Evolutionary conservation across 2,329 filamentous ascomycete genomes (phyloP).

Genomic region (Sporothrix variecibatus): DNA sequence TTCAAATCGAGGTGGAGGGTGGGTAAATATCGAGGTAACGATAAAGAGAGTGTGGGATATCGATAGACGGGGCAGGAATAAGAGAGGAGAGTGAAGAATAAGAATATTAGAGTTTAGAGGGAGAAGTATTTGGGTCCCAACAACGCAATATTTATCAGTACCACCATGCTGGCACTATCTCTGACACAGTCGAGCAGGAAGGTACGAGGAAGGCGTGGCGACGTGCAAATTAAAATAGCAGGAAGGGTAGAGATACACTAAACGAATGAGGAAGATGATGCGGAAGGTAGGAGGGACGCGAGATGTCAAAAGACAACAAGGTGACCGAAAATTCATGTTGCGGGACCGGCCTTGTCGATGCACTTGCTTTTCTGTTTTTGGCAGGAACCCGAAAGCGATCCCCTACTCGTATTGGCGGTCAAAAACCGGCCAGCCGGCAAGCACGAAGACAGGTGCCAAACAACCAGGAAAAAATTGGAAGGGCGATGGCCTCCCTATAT

Average conservation of each 20-base stretch:
- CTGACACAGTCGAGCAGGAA: not conserved
- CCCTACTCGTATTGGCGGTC: not conserved
- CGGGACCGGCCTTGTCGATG: not conserved
- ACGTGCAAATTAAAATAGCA: not conserved
- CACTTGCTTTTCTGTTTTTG: not conserved
- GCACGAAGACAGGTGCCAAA: not conserved
- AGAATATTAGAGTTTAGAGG: not conserved
- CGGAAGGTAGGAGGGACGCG: not conserved
- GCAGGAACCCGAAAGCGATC: not conserved
- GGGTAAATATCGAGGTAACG: not conserved
- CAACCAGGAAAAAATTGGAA: not conserved
- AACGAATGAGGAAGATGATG: not conserved
- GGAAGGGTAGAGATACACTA: not conserved
- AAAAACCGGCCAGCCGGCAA: not conserved
- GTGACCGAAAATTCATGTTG: not conserved
- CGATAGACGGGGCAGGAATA: not conserved
- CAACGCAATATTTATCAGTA: not conserved
- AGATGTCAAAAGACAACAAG: not conserved
- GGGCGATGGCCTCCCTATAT: not conserved
- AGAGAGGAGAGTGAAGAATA: not conserved
- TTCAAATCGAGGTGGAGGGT: not conserved
- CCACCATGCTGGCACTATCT: not conserved
- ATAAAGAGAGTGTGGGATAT: not conserved
- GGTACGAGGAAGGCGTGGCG: not conserved
- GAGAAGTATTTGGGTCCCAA: not conserved